These are phyloP conservation scores for Beauveria asiatica DNA, from an alignment of 2,329 filamentous ascomycete species.

Conservation along the genomic window DNA sequence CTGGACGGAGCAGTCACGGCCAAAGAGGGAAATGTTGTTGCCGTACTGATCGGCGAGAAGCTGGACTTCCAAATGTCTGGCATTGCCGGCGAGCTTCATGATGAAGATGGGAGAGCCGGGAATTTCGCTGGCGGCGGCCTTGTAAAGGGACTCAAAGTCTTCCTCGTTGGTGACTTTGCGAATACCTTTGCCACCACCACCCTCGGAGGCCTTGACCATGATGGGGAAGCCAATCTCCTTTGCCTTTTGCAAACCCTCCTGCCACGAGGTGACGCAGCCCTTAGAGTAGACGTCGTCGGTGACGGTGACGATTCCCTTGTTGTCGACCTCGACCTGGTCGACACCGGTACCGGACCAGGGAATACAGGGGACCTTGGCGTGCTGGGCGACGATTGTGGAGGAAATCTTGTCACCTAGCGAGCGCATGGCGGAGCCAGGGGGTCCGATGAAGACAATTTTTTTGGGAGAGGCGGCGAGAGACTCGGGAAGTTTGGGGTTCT, in stretches of 20 bases:
- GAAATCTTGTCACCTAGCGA: conserved; percentile 99
- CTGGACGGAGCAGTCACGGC: conserved; percentile 97
- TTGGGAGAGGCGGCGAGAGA: conserved; percentile 92
- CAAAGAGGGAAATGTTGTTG: conserved; percentile 98
- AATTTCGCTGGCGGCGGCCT: conserved; percentile 93
- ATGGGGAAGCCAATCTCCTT: conserved; percentile 93
- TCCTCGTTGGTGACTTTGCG: conserved; percentile 85
- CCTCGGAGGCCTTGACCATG: conserved; percentile 99
- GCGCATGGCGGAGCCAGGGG: conserved; percentile 95
- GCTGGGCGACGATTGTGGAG: conserved; percentile 96
- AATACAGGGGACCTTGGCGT: conserved; percentile 92
- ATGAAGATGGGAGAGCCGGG: conserved; percentile 99
- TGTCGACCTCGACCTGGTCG: conserved; percentile 67
- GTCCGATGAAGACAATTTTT: conserved; percentile 98
- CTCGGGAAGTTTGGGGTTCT: conserved; percentile 96
- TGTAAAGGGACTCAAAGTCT: conserved; percentile 80
- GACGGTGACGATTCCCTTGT: conserved; percentile 85
- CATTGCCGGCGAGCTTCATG: conserved; percentile 98
- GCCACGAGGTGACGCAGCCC: conserved; percentile 81
- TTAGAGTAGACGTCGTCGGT: conserved; percentile 75
- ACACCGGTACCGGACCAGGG: conserved; percentile 98
- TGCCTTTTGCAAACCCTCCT: conserved; percentile 83
- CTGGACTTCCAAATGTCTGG: conserved; percentile 94
- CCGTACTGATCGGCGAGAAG: conserved; percentile 97
- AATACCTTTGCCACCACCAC: conserved; percentile 98